Conservation (phyloP, 1,284 basidiomycete species). For the Neolentinus lepideus region DNA sequence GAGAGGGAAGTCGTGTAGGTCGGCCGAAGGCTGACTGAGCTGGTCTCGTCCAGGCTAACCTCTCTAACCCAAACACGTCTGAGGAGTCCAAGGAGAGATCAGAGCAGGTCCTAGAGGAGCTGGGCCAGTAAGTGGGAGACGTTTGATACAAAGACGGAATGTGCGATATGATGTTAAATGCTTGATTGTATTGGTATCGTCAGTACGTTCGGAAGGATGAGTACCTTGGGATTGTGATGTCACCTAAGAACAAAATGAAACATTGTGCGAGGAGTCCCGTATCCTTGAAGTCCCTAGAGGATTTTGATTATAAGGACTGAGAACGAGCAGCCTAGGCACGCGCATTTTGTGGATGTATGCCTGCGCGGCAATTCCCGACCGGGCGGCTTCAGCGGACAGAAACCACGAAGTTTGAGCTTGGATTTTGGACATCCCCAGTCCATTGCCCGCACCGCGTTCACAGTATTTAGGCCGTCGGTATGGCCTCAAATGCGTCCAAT, state of each 20-base stretch:
- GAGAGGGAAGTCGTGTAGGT: background rate
- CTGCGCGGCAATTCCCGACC: background rate
- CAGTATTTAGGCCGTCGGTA: slow-evolving; percentile 17
- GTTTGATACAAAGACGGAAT: background rate
- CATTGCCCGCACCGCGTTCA: background rate
- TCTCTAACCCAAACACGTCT: slow-evolving; percentile 9
- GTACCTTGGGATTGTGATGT: no score
- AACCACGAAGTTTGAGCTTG: background rate
- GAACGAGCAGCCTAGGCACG: no score
- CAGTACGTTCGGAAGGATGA: no score
- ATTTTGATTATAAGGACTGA: no score
- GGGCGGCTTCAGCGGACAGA: background rate
- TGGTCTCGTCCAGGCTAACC: slow-evolving; percentile 4
- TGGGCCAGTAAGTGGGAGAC: background rate
- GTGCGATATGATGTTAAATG: background rate
- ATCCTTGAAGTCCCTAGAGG: no score
- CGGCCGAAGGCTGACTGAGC: background rate
- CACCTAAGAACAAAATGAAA: no score
- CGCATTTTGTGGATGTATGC: no score
- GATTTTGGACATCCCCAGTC: background rate
- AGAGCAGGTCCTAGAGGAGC: slow-evolving; percentile 8
- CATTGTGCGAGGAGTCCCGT: no score
- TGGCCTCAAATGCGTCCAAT: slow-evolving; percentile 62
- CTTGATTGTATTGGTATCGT: no score
- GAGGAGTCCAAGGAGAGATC: slow-evolving; percentile 12